phyloP scores from a whole-genome alignment of 345 rosid genomes.

The Linum lewisii region DNA sequence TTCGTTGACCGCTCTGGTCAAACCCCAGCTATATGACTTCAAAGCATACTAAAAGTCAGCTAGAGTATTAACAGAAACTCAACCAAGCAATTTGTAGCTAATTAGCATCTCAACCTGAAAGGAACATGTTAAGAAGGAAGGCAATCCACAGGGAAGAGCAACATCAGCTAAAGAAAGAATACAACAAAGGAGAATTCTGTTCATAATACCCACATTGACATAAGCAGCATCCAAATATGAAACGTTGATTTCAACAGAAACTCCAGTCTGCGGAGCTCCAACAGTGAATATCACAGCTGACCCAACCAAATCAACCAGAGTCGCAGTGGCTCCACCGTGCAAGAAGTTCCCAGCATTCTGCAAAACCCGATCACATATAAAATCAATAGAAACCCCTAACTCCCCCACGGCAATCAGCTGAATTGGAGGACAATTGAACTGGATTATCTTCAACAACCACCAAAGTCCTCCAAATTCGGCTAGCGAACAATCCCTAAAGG shows the following conservation, averaged over 20 bases:
- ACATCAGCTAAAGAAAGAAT: background rate
- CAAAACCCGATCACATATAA: slow-evolving; percentile 4
- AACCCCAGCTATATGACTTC: too few relatives aligned
- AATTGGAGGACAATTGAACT: background rate
- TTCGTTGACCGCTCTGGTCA: too few relatives aligned
- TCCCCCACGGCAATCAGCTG: background rate
- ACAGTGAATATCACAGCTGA: slow-evolving; percentile 55
- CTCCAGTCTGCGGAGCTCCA: slow-evolving; percentile 45
- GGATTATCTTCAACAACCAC: background rate
- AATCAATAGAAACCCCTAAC: background rate
- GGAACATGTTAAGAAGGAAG: too few relatives aligned
- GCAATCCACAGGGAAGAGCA: background rate
- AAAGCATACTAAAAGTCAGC: too few relatives aligned
- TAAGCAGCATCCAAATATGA: slow-evolving; percentile 87
- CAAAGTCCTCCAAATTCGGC: background rate
- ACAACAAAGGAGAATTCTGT: background rate
- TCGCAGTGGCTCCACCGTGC: slow-evolving; percentile 95
- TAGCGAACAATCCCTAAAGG: background rate
- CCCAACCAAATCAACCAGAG: slow-evolving; percentile 79
- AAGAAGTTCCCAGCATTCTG: slow-evolving; percentile 81
- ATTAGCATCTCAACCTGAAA: too few relatives aligned
- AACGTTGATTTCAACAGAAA: slow-evolving; percentile 79
- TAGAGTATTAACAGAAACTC: too few relatives aligned
- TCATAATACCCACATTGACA: slow-evolving; percentile 35
- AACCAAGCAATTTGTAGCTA: too few relatives aligned